Base-by-base conservation (phyloP, 2,329 filamentous ascomycete genomes). In the Sporothrix sp. region DNA sequence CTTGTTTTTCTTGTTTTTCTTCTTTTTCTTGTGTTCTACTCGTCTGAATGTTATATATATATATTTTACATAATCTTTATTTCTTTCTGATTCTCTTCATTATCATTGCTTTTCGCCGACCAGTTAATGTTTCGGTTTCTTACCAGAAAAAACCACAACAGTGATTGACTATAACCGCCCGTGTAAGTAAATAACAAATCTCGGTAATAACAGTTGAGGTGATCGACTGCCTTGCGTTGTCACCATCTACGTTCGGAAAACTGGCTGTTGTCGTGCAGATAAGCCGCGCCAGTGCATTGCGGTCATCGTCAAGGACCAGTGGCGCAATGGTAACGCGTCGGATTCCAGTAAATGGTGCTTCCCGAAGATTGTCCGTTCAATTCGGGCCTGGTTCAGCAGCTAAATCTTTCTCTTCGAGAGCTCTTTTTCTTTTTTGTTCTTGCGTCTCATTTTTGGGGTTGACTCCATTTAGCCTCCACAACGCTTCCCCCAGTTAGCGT, bases 241-340 rank as follows among this genome's bases (percentile, higher is more conserved):
- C n/a, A n/a, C n/a, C n/a, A n/a, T n/a, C n/a, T n/a, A n/a, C n/a
- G n/a, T n/a, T n/a, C n/a, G n/a, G n/a, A n/a, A n/a, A n/a, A n/a
- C n/a, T n/a, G n/a, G 25, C 13, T n/a, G 45, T n/a, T 28, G 5
- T 25, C 28, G 35, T 28, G 33, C 32, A 37, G 43, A 42, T 47
- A 47, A 40, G 18, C n/a, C 9, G 10, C 7, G 36, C 27, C 35
- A 40, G 23, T 36, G 20, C 20, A 32, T 18, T 10, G 21, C 13
- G 6, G 21, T 13, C 46, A 18, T 48, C 23, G 21, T 25, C 32
- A 32, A 32, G 21, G 51, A 37, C 51, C 47, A 53, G 51, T 53
- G 51, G 51, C 51, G 51, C 47, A 53, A 53, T 53, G 51, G 51
- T 53, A 53, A 50, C 51, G 51, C 51, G 47, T 53, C 51, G 48